These are phyloP conservation scores for Trichoderma orchidacearum DNA, from an alignment of 495 filamentous ascomycete species.

Conservation along the genomic window DNA sequence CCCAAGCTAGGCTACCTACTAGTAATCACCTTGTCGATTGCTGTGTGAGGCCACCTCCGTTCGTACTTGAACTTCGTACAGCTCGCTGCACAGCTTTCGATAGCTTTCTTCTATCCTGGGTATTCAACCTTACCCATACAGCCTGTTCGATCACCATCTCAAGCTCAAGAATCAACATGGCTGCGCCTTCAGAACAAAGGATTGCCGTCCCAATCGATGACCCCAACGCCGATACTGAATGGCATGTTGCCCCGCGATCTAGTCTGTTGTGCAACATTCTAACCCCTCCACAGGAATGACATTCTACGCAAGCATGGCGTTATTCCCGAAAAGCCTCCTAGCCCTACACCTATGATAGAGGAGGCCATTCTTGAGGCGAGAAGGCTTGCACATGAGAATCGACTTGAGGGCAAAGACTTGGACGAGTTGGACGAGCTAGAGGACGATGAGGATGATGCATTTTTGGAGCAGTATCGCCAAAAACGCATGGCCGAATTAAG, in stretches of 20 bases:
- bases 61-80: not conserved
- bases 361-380: conserved; percentile 82
- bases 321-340: conserved; percentile 91
- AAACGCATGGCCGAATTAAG: conserved; percentile 73
- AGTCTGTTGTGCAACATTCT: not conserved
- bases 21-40: not conserved
- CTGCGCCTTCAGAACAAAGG: conserved; percentile 51
- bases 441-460: conserved; percentile 81
- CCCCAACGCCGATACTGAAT: conserved; percentile 96
- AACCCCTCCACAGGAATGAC: conserved; percentile 61
- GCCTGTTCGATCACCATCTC: not conserved
- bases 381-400: conserved; percentile 70
- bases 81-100: not conserved
- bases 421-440: conserved; percentile 90
- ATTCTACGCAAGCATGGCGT: conserved; percentile 93
- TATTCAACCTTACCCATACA: not conserved
- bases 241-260: conserved; percentile 35
- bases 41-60: not conserved
- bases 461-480: conserved; percentile 74
- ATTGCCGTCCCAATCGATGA: conserved; percentile 77
- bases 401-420: conserved; percentile 83
- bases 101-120: not conserved
- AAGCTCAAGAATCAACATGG: conserved; percentile 41
- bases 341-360: conserved; percentile 85
- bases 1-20: not conserved